Evolutionary conservation across 1,284 basidiomycete species (phyloP).

Genomic region (Ganoderma lingzhi): DNA sequence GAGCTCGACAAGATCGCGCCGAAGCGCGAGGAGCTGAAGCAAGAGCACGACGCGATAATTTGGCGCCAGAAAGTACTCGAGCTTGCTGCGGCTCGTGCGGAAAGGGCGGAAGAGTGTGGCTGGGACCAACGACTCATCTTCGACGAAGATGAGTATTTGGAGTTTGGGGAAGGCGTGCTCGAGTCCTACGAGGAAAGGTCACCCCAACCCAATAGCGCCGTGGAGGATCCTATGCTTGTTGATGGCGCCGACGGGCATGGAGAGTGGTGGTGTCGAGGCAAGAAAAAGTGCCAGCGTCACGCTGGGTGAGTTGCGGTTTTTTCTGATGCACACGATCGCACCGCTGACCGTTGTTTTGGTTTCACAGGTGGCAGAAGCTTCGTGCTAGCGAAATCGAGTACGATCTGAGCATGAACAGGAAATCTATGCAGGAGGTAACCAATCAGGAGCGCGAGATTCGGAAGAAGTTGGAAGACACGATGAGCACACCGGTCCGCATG

Average conservation of each 20-base stretch:
- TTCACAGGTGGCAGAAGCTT: constrained; percentile 77
- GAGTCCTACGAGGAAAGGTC: constrained; percentile 69
- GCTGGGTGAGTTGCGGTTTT: constrained; percentile 56
- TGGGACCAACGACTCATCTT: constrained; percentile 87
- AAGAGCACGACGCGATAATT: constrained; percentile 67
- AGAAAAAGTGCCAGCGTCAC: constrained; percentile 81
- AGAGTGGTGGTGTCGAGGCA: constrained; percentile 80
- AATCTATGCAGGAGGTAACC: constrained; percentile 66
- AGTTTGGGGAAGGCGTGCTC: constrained; percentile 67
- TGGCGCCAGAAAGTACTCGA: constrained; percentile 75
- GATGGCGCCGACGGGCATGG: constrained; percentile 51
- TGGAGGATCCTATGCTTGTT: constrained; percentile 50
- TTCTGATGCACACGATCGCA: neutral
- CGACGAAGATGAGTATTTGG: constrained; percentile 76
- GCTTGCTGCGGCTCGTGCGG: constrained; percentile 68
- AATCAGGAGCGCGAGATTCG: constrained; percentile 77
- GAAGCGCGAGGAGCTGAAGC: constrained; percentile 68
- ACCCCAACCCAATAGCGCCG: constrained; percentile 38
- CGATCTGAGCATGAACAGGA: constrained; percentile 75
- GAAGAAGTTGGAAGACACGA: constrained; percentile 73
- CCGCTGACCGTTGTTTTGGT: neutral
- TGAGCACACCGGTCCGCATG: constrained; percentile 56
- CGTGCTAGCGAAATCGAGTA: constrained; percentile 74
- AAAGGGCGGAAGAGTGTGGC: constrained; percentile 71
- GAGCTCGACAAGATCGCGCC: constrained; percentile 62